A percentile compares a stretch with the other conserved stretches of the same genome.
These are phyloP conservation scores for Agrocybe praecox DNA, from an alignment of 768 basidiomycete species.

Conservation along the genomic window DNA sequence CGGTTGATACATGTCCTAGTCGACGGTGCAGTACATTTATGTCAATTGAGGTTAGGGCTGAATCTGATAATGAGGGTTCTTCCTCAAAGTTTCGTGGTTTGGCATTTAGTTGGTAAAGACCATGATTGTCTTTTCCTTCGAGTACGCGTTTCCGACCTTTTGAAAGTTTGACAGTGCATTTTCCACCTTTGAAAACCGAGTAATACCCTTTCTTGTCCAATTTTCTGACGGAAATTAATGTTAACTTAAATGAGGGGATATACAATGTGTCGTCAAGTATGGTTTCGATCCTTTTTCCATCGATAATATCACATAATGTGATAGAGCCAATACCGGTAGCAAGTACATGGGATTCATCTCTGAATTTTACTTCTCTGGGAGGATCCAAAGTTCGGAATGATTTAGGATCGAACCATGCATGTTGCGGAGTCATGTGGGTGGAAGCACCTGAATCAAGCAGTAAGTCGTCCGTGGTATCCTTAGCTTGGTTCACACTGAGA, in stretches of 20 bases:
- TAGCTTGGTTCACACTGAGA: neutral
- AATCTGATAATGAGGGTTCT: neutral
- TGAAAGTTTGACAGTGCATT: slow-evolving; percentile 2
- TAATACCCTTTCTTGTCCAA: slow-evolving; percentile 4
- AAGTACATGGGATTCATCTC: slow-evolving; percentile 5
- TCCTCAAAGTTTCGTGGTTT: neutral
- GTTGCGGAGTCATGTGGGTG: slow-evolving; percentile 6
- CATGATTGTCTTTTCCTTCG: neutral
- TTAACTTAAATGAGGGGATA: slow-evolving; percentile 8
- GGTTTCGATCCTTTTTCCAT: neutral
- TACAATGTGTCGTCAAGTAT: neutral
- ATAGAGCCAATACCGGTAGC: slow-evolving; percentile 11
- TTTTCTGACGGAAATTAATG: slow-evolving; percentile 1
- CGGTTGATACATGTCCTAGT: slow-evolving; percentile 6
- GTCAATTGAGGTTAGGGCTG: slow-evolving; percentile 1
- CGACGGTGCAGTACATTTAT: slow-evolving; percentile 9
- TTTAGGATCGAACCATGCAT: slow-evolving; percentile 7
- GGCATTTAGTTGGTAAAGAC: slow-evolving; percentile 2
- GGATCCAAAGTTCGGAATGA: slow-evolving; percentile 5
- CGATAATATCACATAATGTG: neutral
- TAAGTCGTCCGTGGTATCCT: neutral
- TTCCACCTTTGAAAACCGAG: slow-evolving; percentile 2
- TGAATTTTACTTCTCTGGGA: slow-evolving; percentile 4
- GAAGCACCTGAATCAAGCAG: slow-evolving; percentile 13
- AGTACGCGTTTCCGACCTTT: neutral